These are phyloP conservation scores for Colletotrichum musae DNA, from an alignment of 2,329 filamentous ascomycete species.

Conservation along the genomic window DNA sequence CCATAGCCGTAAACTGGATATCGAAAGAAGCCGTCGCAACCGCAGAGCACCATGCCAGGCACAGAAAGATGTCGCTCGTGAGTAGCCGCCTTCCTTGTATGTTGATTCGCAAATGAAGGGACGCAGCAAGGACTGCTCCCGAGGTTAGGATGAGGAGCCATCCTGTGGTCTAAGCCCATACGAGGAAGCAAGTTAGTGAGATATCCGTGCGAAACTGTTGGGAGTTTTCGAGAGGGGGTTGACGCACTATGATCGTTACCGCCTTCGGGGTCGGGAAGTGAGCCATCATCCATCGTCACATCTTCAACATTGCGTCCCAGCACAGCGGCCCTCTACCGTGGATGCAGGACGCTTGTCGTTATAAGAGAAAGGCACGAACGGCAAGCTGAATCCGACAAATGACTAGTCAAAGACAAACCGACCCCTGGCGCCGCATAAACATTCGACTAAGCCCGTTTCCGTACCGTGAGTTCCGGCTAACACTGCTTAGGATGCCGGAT, in stretches of 20 bases:
- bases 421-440: conserved; percentile 16
- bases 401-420: conserved; percentile 27
- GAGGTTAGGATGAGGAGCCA: conserved; percentile 35
- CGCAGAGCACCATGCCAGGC: conserved; percentile 32
- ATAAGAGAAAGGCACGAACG: conserved; percentile 11
- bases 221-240: not conserved
- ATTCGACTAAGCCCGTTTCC: conserved; percentile 24
- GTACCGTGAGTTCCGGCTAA: conserved; percentile 10
- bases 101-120: conserved; percentile 34
- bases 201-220: not conserved
- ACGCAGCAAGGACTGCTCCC: conserved; percentile 35
- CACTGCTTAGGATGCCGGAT: conserved; percentile 21
- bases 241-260: conserved; percentile 39
- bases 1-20: conserved; percentile 36
- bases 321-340: too few relatives aligned
- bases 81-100: conserved; percentile 31
- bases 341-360: conserved; percentile 1
- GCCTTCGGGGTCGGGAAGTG: conserved; percentile 38
- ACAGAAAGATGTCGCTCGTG: conserved; percentile 31
- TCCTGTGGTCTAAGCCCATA: conserved; percentile 27
- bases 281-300: conserved; percentile 39
- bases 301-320: not conserved
- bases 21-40: conserved; percentile 34
- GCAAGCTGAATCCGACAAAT: conserved; percentile 15
- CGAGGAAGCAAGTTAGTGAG: conserved; percentile 9